Evolutionary conservation across 2,329 filamentous ascomycete genomes (phyloP).

Genomic region (Nemania serpens): DNA sequence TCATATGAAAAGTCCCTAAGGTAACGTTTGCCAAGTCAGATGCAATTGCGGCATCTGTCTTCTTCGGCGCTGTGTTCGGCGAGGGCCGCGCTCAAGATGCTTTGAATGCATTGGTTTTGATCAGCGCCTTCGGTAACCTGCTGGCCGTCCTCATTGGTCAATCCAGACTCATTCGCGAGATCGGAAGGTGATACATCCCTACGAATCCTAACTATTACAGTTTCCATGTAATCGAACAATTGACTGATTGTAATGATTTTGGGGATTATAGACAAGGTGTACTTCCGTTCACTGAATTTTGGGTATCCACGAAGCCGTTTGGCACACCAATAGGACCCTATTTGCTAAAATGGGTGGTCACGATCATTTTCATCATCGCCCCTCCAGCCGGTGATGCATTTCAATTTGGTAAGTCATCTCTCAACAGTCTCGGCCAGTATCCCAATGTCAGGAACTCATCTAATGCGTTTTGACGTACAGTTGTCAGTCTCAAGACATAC

Average conservation of each 20-base stretch:
- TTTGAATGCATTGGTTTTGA: slow-evolving; percentile 60
- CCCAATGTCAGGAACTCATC: not conserved
- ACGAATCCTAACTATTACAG: too few relatives aligned
- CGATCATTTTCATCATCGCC: slow-evolving; percentile 63
- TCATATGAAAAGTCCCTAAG: slow-evolving; percentile 49
- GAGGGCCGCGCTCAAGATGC: slow-evolving; percentile 51
- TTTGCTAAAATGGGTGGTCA: slow-evolving; percentile 59
- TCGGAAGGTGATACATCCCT: slow-evolving; percentile 53
- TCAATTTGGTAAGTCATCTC: slow-evolving; percentile 54
- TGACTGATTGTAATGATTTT: not conserved
- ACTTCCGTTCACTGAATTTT: slow-evolving; percentile 61
- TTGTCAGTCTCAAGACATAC: slow-evolving; percentile 64
- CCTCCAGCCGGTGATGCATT: slow-evolving; percentile 68
- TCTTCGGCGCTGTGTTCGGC: slow-evolving; percentile 64
- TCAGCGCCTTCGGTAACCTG: slow-evolving; percentile 64
- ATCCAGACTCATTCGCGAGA: slow-evolving; percentile 64
- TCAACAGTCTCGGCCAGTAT: not conserved
- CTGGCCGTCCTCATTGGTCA: slow-evolving; percentile 58
- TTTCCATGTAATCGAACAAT: not conserved
- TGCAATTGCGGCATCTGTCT: slow-evolving; percentile 59
- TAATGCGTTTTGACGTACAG: slow-evolving; percentile 40
- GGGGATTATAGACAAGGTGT: slow-evolving; percentile 57
- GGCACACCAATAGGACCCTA: slow-evolving; percentile 66
- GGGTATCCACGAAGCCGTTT: slow-evolving; percentile 65
- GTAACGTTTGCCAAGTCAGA: slow-evolving; percentile 55